Base-by-base conservation (phyloP, 164 flowering plant genomes). In the Cinnamomum micranthum region DNA sequence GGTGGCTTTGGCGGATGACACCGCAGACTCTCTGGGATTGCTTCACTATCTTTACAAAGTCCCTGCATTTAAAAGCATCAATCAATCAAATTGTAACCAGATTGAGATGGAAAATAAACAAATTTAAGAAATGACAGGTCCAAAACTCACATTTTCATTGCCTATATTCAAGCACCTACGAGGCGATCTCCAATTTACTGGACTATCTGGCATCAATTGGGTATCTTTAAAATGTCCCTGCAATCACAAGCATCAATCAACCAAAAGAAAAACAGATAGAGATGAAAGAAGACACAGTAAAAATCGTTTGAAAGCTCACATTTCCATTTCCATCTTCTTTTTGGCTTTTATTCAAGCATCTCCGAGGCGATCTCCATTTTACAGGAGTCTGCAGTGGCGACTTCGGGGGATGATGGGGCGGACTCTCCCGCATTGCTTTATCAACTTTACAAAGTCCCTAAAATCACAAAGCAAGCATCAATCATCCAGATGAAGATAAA, bases 351-450 rank as follows among this genome's bases (percentile, higher is more conserved):
- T 31, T 28, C 12, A 78, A 15, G 76, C 84, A 85, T 50, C 83
- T 83, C 20, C 92, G 92, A 77, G 94, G 94, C 14, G 94, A 90
- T 79, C 84, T 87, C 84, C 86, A 74, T 24, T 82, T 87, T 69
- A 63, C 23, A 25, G 87, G 80, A 66, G 82, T 77, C 35, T 20
- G 35, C 2, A 50, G 55, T 10, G 27, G 11, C 15, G 28, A 17
- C 28, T 4, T 67, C 19, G n/a, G 41, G 17, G 67, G 60, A 55
- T 17, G 17, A 55, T 15, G 17, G 19, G 60, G 6, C n/a, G 1
- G n/a, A 14, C 60, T 41, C 47, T 41, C 11, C 47, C 11, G 47
- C 47, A 41, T 41, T 11, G 11, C 6, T 41, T 41, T 11, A 5
- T 41, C 47, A 41, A 0, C n/a, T 60, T 23, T 60, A 6, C 10